These are phyloP conservation scores for Boletus subparvulus DNA, from an alignment of 768 basidiomycete genomes.

Conservation along the genomic window DNA sequence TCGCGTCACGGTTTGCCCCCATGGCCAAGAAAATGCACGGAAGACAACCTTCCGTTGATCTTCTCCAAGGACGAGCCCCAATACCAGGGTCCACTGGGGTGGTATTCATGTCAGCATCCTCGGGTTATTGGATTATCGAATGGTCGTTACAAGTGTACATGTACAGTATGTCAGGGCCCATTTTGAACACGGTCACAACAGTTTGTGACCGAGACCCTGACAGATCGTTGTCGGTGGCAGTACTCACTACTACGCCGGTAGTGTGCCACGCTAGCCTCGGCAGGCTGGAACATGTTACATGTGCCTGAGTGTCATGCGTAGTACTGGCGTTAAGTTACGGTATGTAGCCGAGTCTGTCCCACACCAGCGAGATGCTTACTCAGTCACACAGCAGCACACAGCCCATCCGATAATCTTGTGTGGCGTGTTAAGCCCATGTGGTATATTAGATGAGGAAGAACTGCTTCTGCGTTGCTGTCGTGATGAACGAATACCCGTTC, in stretches of 20 bases:
- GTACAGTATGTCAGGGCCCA: neutral
- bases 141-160: no score
- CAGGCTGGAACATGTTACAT: neutral
- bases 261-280: neutral
- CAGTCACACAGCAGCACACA: no score
- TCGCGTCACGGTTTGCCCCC: neutral
- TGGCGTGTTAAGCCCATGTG: neutral
- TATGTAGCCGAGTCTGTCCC: neutral
- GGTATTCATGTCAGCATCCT: neutral
- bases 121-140: neutral
- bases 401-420: neutral
- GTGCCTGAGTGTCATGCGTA: neutral
- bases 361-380: neutral
- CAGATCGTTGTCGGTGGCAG: neutral
- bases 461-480: neutral
- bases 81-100: neutral
- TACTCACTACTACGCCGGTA: no score
- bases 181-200: neutral
- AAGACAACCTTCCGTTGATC: neutral
- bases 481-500: neutral
- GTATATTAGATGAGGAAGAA: neutral
- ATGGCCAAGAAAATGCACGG: neutral
- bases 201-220: no score
- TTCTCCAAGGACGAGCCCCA: no score
- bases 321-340: neutral